Percentiles rank a stretch among this genome's conserved stretches.
phyloP scores from a whole-genome alignment of 176 grass and related monocot genomes.

The Otatea glauca region DNA sequence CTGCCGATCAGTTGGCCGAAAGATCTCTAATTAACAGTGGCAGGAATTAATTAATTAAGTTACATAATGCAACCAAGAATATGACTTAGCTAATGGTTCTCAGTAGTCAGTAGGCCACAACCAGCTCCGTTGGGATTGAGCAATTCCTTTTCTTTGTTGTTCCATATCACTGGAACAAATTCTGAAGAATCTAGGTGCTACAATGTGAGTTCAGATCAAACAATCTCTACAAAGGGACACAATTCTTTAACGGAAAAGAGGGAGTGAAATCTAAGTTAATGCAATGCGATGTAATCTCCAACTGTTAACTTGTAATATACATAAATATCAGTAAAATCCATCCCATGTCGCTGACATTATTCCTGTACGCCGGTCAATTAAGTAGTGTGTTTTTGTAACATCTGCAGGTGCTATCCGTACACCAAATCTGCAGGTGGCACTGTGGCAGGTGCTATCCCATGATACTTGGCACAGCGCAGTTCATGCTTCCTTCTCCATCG shows the following conservation, averaged over 20 bases:
- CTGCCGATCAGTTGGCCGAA: no score
- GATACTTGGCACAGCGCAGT: no score
- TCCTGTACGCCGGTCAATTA: no score
- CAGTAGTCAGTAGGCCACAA: not conserved
- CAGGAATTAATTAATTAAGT: not conserved
- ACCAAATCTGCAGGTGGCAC: not conserved
- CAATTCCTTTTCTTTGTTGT: not conserved
- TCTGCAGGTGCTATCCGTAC: not conserved
- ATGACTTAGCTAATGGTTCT: not conserved
- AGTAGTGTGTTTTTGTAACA: no score
- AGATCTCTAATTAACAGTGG: no score
- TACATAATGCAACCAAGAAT: not conserved
- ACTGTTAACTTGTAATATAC: no score
- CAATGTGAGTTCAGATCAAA: not conserved
- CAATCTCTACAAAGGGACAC: not conserved
- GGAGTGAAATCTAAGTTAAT: no score
- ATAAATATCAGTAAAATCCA: no score
- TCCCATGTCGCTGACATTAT: no score
- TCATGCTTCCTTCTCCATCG: no score
- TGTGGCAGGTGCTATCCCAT: no score
- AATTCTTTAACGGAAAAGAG: not conserved
- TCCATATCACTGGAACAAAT: not conserved
- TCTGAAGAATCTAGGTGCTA: not conserved
- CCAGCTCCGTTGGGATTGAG: not conserved
- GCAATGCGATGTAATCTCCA: no score